Conservation (phyloP, 2,329 filamentous ascomycete species). For the Leptosphaerulina australis region DNA sequence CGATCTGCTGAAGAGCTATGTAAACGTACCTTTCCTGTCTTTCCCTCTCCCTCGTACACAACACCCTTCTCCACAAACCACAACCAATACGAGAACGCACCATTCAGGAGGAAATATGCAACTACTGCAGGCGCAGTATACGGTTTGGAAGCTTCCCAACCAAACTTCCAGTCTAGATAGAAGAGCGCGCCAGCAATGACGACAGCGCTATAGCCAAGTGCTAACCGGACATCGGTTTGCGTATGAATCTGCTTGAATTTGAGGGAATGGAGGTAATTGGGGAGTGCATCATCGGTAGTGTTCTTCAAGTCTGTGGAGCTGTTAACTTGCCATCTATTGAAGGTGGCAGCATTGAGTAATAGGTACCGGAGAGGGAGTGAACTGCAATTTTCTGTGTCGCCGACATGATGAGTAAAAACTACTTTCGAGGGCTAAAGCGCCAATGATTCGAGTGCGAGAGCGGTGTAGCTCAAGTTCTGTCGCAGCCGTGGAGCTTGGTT, state of each 20-base stretch:
- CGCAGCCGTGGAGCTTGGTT: constrained; percentile 22
- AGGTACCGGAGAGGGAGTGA: constrained; percentile 68
- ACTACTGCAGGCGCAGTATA: constrained; percentile 81
- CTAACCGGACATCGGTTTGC: constrained; percentile 81
- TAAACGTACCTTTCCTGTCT: constrained; percentile 66
- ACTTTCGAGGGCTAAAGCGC: not conserved
- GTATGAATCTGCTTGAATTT: constrained; percentile 81
- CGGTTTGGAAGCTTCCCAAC: constrained; percentile 83
- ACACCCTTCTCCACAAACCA: constrained; percentile 79
- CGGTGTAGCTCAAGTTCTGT: constrained; percentile 13
- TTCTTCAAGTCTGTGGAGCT: constrained; percentile 81
- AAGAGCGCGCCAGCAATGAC: constrained; percentile 81
- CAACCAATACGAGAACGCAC: constrained; percentile 80
- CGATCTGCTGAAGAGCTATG: too few relatives aligned
- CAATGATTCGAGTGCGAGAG: not conserved
- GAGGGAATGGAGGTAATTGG: constrained; percentile 89
- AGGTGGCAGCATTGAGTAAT: not conserved
- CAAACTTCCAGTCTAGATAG: constrained; percentile 87
- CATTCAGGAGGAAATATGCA: constrained; percentile 80
- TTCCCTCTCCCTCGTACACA: constrained; percentile 77
- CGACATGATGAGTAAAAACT: constrained; percentile 35
- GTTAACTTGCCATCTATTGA: constrained; percentile 19
- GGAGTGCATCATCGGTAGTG: constrained; percentile 91
- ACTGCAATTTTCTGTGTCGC: constrained; percentile 63
- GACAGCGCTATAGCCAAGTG: constrained; percentile 82